A percentile compares a stretch with the other conserved stretches of the same genome.
These are phyloP conservation scores for Zea luxurians DNA, from an alignment of 176 grass and related monocot species.

Conservation along the genomic window DNA sequence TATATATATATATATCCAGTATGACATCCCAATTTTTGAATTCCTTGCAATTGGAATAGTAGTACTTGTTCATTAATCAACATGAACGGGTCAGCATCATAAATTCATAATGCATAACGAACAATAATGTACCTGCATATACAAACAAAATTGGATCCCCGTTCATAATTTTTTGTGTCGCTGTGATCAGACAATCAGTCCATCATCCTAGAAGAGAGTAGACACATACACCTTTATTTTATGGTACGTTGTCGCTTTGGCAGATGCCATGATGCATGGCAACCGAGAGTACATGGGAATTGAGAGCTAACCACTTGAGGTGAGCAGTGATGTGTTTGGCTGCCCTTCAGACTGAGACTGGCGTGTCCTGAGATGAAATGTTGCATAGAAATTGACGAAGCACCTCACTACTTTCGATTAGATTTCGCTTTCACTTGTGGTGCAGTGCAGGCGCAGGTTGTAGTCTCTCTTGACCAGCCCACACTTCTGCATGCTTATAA, in stretches of 20 bases:
- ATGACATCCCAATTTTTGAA: neutral
- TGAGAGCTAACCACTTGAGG: neutral
- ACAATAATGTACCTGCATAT: neutral
- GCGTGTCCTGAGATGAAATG: constrained; percentile 28
- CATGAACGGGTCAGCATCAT: neutral
- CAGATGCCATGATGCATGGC: constrained; percentile 39
- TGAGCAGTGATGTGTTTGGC: constrained; percentile 12
- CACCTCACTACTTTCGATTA: constrained; percentile 27
- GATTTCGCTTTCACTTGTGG: constrained; percentile 47
- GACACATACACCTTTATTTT: constrained; percentile 5
- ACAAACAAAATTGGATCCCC: constrained; percentile 41
- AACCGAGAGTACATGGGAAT: constrained; percentile 24
- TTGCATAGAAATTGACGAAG: constrained; percentile 13
- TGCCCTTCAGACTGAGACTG: constrained; percentile 17
- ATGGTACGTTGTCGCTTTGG: constrained; percentile 39
- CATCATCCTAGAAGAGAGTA: neutral
- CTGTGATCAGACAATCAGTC: constrained; percentile 33
- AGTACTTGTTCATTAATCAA: neutral
- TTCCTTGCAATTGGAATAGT: neutral
- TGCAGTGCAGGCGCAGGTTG: constrained; percentile 21
- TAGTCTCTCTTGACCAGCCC: constrained; percentile 42
- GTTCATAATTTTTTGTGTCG: constrained; percentile 23
- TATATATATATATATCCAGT: neutral
- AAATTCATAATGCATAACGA: neutral
- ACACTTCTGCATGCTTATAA: constrained; percentile 58